phyloP scores from a whole-genome alignment of 306 rosid species.

The Erythrophleum fordii region DNA sequence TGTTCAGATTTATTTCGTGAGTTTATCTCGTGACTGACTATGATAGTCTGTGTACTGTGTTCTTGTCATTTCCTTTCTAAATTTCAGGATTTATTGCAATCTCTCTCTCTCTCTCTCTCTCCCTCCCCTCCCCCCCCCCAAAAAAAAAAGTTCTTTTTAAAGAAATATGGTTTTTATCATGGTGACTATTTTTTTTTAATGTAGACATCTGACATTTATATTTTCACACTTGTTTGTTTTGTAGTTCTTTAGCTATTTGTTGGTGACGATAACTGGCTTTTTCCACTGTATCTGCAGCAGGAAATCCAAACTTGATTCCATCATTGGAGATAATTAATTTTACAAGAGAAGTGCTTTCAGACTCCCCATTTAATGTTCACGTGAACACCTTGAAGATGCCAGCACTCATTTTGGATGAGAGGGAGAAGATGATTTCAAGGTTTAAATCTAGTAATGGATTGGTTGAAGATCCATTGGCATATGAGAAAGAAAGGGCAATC shows the following conservation, averaged over 20 bases:
- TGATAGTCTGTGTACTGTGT: no score
- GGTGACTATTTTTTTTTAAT: not conserved
- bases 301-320: conserved; percentile 61
- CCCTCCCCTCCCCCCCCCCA: no score
- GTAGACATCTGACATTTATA: not conserved
- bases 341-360: conserved; percentile 67
- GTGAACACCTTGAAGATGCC: conserved; percentile 82
- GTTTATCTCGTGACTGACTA: no score
- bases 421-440: conserved; percentile 63
- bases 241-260: not conserved
- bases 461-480: conserved; percentile 84
- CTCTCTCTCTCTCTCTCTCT: no score
- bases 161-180: not conserved
- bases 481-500: conserved; percentile 77
- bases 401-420: conserved; percentile 73
- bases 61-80: no score
- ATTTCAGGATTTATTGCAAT: no score
- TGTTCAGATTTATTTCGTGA: no score
- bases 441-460: conserved; percentile 78
- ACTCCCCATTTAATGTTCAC: conserved; percentile 55
- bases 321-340: conserved; percentile 56
- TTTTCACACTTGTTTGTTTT: not conserved
- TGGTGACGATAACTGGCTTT: not conserved
- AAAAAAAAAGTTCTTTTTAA: not conserved
- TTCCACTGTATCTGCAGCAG: conserved; percentile 51